Evolutionary conservation across 129 eudicot species (phyloP).

Genomic region (Ambrosia trifida): DNA sequence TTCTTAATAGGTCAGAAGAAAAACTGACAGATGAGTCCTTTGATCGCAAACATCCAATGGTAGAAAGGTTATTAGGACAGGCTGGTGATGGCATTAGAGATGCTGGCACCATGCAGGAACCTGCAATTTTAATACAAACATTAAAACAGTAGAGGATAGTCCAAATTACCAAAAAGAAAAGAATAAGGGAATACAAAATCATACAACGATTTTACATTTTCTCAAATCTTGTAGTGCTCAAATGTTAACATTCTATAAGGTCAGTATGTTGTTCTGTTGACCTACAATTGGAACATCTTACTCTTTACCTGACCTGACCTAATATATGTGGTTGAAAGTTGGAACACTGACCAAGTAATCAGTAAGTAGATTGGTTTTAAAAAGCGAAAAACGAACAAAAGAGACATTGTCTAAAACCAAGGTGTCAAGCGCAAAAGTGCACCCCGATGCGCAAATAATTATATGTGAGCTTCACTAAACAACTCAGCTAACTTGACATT

Average conservation of each 20-base stretch:
- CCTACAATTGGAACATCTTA: not conserved
- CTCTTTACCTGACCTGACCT: not conserved
- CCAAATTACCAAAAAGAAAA: not conserved
- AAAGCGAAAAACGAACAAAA: not conserved
- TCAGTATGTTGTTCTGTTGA: not conserved
- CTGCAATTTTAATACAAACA: conserved; percentile 24
- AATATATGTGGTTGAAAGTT: too few species aligned
- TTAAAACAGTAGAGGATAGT: not conserved
- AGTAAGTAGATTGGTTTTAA: not conserved
- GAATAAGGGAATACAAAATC: not conserved
- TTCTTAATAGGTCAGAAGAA: conserved; percentile 25
- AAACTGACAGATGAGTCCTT: conserved; percentile 12
- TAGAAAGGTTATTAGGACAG: conserved; percentile 25
- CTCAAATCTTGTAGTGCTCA: conserved; percentile 3
- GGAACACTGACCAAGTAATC: not conserved
- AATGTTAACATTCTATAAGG: not conserved
- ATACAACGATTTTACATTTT: not conserved
- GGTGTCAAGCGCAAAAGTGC: too few species aligned
- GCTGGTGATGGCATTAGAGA: conserved; percentile 36
- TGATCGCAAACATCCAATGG: conserved; percentile 25
- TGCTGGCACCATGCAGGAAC: conserved; percentile 45
- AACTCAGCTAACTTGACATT: too few species aligned
- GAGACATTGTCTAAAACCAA: not conserved
- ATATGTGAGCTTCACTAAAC: too few species aligned
- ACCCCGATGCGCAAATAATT: too few species aligned